Base-by-base conservation (phyloP, 2,329 filamentous ascomycete genomes). In the Botrytis squamosa region DNA sequence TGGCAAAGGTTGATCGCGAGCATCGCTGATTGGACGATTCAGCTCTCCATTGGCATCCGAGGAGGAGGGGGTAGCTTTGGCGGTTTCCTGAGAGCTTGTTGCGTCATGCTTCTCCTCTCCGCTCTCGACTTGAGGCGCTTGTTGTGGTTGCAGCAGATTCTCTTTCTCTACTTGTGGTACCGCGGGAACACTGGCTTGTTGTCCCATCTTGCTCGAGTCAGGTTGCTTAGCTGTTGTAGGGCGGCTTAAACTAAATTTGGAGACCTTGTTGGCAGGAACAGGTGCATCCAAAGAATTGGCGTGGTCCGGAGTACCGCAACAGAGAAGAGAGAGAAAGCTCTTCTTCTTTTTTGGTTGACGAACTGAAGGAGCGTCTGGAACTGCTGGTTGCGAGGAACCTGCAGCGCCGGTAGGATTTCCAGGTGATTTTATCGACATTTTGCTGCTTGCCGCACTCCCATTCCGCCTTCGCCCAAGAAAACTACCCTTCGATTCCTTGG, bases 401-500 rank as follows among this genome's bases (percentile, higher is more conserved):
- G 81, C 76, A 73, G 81, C 81, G 76, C 82, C 83, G 73, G 82
- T 83, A 73, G 81, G 79, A 75, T 81, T 81, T 75, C 83, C 78
- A 76, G 77, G 77, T 73, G 80, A 85, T 86, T 78, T 84, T 84
- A 79, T 85, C 86, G 76, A 87, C 88, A 80, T 87, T 85, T 83
- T 89, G 75, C 80, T 90, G 83, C 90, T 93, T 78, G 88, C 89
- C 75, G 88, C 86, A 83, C 90, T 93, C 78, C 89, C 89, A 83
- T 92, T 92, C 79, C 89, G 86, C 79, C 88, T 87, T 77, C 87
- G 85, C 75, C 87, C 89, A 72, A 89, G 83, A 78, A 91, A 89
- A 83, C 90, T 92, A 77, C 86, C 84, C 83, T 87, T 90, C 75
- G 89, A 91, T 77, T 88, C 89, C 82, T 89, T 91, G 67, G 91